Evolutionary conservation across 495 filamentous ascomycete species (phyloP).

Genomic region (Aspergillus steynii): DNA sequence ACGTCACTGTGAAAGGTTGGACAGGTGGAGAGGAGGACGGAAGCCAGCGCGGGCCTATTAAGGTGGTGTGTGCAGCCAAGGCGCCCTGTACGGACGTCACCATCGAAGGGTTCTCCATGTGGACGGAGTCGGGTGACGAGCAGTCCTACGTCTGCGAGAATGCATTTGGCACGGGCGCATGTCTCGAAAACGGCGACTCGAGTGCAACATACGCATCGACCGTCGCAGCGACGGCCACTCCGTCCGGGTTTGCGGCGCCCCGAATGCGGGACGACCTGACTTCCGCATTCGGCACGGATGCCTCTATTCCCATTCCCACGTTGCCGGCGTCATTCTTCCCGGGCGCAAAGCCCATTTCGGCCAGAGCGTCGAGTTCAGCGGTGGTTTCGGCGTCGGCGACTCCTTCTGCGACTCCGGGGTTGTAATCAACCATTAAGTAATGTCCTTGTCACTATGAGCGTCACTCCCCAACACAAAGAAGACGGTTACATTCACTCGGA

Average conservation of each 20-base stretch:
- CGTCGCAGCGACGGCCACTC: slow-evolving; percentile 31
- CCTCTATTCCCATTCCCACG: slow-evolving; percentile 48
- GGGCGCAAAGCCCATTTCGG: slow-evolving; percentile 29
- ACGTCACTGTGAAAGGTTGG: slow-evolving; percentile 52
- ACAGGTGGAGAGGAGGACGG: slow-evolving; percentile 52
- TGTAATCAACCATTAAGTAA: too few species aligned
- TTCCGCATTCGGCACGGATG: slow-evolving; percentile 37
- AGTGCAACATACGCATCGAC: slow-evolving; percentile 26
- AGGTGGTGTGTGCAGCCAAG: slow-evolving; percentile 40
- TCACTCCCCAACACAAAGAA: too few species aligned
- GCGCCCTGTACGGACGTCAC: slow-evolving; percentile 50
- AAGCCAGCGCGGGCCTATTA: slow-evolving; percentile 41
- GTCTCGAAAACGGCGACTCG: slow-evolving; percentile 26
- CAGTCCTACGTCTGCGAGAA: slow-evolving; percentile 44
- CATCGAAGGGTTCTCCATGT: slow-evolving; percentile 49
- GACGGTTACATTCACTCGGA: not conserved
- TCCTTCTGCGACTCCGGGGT: not conserved
- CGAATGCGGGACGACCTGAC: slow-evolving; percentile 44
- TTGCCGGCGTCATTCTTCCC: slow-evolving; percentile 52
- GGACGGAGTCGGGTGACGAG: slow-evolving; percentile 47
- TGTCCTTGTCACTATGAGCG: not conserved
- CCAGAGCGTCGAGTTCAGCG: not conserved
- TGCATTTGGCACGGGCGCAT: slow-evolving; percentile 46
- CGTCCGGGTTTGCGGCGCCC: slow-evolving; percentile 40
- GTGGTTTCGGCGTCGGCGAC: slow-evolving; percentile 4